Base-by-base conservation (phyloP, 495 filamentous ascomycete species). In the Xylaria palmicola region DNA sequence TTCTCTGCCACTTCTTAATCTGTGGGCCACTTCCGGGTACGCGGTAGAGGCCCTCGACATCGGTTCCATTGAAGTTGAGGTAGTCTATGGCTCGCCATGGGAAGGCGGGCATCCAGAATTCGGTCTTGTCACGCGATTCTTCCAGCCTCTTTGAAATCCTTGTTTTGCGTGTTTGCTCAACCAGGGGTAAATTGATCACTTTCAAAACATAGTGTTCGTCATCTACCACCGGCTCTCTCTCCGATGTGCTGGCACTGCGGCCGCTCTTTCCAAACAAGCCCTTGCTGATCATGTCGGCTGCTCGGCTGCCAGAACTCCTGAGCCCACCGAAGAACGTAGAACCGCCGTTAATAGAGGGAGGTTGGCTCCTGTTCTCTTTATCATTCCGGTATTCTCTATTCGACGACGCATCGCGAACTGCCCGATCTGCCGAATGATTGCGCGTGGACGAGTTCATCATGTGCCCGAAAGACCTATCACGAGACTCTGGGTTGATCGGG, bases 101-200 rank as follows among this genome's bases (percentile, higher is more conserved):
- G 47, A 97, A 85, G 17, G 91, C 89, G 0, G 92, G 92, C 91
- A 97, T 94, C 92, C 92, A 97, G 68, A 93, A 97, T 67, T 96
- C 92, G 0, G 92, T 96, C 81, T 96, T 96, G 68, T 97, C 92
- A 44, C 85, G 80, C 15, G 90, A 95, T 56, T 88, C 83, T 68
- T 92, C 90, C 15, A 97, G 76, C 51, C 86, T 83, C 74, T 90
- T 93, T 3, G 90, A 91, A 66, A 97, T 96, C 36, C 92, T 81
- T 1, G 92, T 96, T 48, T 85, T 75, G n/a, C 92, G 82, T 5
- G 92, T 90, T 72, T 97, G 92, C 62, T 95, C 86, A 39, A 93
- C 79, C 27, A 97, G 78, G 0, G 90, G 90, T 15, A 88, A 74
- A 64, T 91, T 92, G 69, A 97, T 90, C 44, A 93, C 83, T 47